Percentiles rank a stretch among this genome's conserved stretches.
Evolutionary conservation across 805 yeast genomes (phyloP).

Genomic region (Candida silvicultrix): DNA sequence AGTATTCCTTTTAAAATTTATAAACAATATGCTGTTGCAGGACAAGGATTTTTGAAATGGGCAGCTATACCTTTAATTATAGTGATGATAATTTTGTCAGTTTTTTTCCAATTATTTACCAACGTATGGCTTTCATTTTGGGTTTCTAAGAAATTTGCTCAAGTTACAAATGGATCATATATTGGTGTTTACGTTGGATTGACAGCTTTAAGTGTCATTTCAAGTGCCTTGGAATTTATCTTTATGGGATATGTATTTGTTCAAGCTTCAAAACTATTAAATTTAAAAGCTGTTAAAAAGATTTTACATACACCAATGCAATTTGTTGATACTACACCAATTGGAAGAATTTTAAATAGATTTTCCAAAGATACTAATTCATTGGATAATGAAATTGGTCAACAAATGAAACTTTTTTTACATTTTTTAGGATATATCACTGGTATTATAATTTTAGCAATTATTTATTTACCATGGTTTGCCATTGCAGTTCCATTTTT

Average conservation of each 20-base stretch:
- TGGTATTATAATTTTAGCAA: constrained; percentile 64
- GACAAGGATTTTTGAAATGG: constrained; percentile 37
- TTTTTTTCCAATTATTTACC: constrained; percentile 17
- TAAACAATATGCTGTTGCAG: constrained; percentile 24
- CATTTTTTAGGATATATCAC: constrained; percentile 46
- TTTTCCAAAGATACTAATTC: constrained; percentile 87
- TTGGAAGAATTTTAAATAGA: constrained; percentile 80
- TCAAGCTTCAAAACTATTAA: constrained; percentile 51
- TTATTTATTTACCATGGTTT: constrained; percentile 72
- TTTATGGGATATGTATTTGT: constrained; percentile 43
- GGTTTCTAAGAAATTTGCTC: constrained; percentile 51
- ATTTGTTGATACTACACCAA: constrained; percentile 79
- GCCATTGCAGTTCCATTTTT: constrained; percentile 65
- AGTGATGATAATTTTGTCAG: constrained; percentile 1
- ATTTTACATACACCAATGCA: constrained; percentile 77
- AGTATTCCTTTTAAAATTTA: constrained; percentile 29
- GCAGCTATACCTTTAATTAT: constrained; percentile 39
- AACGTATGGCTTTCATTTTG: constrained; percentile 78
- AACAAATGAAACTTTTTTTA: constrained; percentile 56
- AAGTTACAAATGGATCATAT: constrained; percentile 48
- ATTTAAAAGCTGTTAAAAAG: constrained; percentile 51
- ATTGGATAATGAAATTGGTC: constrained; percentile 72
- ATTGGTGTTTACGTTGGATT: constrained; percentile 72
- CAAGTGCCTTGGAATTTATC: constrained; percentile 39
- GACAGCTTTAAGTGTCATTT: constrained; percentile 39